These are phyloP conservation scores for Botrytis galanthina DNA, from an alignment of 2,329 filamentous ascomycete species.

Conservation along the genomic window DNA sequence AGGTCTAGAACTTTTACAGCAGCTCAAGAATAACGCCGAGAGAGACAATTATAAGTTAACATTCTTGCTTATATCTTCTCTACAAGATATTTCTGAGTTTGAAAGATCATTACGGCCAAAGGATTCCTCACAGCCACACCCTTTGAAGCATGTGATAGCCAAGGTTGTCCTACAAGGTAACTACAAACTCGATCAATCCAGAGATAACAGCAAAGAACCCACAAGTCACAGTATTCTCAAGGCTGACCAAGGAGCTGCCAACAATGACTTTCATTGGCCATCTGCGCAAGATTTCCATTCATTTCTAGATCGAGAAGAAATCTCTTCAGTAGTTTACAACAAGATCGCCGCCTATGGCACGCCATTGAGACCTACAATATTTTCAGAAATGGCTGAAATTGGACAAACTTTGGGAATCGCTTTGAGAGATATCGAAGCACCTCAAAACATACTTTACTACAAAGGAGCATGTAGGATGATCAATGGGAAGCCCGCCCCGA, in stretches of 20 bases:
- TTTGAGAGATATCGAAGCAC: conserved; percentile 28
- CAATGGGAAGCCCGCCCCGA: neutral
- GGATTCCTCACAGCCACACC: neutral
- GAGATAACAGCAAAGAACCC: neutral
- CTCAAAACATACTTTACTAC: conserved; percentile 33
- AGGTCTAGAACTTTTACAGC: conserved; percentile 25
- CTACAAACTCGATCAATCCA: neutral
- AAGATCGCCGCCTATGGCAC: conserved; percentile 32
- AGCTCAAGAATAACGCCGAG: conserved; percentile 25
- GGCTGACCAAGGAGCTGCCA: conserved; percentile 20
- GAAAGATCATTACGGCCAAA: neutral
- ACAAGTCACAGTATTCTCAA: neutral
- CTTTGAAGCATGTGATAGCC: conserved; percentile 14
- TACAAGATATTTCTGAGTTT: conserved; percentile 32
- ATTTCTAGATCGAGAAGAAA: conserved; percentile 24
- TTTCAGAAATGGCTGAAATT: conserved; percentile 26
- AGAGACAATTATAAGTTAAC: conserved; percentile 28
- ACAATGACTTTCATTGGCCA: conserved; percentile 32
- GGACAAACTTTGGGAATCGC: conserved; percentile 30
- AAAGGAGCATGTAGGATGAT: conserved; percentile 21
- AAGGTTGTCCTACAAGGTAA: conserved; percentile 32
- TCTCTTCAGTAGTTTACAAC: conserved; percentile 31
- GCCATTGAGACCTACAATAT: conserved; percentile 25
- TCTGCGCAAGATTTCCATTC: conserved; percentile 28
- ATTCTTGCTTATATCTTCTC: conserved; percentile 32